These are phyloP conservation scores for Curvularia spicifera DNA, from an alignment of 2,329 filamentous ascomycete genomes.

Conservation along the genomic window DNA sequence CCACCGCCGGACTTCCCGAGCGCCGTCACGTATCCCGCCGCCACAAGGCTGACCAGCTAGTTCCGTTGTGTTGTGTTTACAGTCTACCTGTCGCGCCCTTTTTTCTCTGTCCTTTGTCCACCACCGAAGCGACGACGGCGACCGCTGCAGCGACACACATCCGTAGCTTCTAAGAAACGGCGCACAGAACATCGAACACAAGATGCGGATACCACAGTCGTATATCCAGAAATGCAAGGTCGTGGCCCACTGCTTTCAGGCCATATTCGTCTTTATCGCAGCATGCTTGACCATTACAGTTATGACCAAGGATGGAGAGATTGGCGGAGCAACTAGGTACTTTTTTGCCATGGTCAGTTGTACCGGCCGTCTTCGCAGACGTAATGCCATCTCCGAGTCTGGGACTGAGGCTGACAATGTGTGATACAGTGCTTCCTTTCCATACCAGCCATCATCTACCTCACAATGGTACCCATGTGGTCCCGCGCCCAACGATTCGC, in stretches of 20 bases:
- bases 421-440: constrained; percentile 63
- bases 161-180: neutral
- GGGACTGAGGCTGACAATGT: constrained; percentile 30
- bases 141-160: neutral
- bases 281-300: constrained; percentile 65
- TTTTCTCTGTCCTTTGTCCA: neutral
- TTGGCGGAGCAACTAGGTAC: constrained; percentile 62
- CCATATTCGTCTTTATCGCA: constrained; percentile 63
- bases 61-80: constrained; percentile 2
- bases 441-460: constrained; percentile 64
- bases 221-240: constrained; percentile 64
- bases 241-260: constrained; percentile 61
- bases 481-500: constrained; percentile 63
- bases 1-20: constrained; percentile 5
- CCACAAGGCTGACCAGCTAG: constrained; percentile 1
- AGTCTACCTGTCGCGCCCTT: neutral
- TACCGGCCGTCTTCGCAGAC: neutral
- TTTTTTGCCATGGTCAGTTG: constrained; percentile 63
- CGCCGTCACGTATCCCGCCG: constrained; percentile 2
- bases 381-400: neutral
- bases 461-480: constrained; percentile 67
- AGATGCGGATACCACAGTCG: constrained; percentile 54
- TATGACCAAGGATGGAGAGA: constrained; percentile 60
- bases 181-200: constrained; percentile 7
- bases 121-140: neutral